Percentiles rank a stretch among this genome's conserved stretches.
Conservation (phyloP, 176 grass and related monocot genomes). For the Paspalum notatum region DNA sequence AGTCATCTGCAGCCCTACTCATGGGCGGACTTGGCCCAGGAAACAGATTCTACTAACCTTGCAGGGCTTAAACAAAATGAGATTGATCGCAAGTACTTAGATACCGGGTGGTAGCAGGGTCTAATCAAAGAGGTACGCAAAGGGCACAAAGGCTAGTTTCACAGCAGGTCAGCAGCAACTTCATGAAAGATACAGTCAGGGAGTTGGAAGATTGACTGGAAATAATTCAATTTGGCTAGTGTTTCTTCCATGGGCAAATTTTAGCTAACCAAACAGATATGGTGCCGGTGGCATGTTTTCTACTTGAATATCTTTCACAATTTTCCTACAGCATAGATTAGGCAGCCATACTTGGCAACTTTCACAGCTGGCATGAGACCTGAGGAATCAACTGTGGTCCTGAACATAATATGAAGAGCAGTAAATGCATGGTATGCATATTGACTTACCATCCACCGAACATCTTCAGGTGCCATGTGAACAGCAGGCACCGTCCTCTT, state of each 20-base stretch:
- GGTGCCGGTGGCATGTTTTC: neutral
- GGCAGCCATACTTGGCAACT: neutral
- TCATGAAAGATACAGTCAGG: neutral
- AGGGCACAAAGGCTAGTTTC: neutral
- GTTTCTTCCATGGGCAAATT: neutral
- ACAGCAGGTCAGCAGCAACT: neutral
- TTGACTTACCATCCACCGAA: constrained; percentile 89
- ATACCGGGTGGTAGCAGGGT: neutral
- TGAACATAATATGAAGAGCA: constrained; percentile 33
- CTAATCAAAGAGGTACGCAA: neutral
- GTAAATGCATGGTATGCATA: constrained; percentile 15
- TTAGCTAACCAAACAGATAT: constrained; percentile 1
- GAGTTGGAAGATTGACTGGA: neutral
- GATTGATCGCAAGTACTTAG: neutral
- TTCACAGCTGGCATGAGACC: constrained; percentile 17
- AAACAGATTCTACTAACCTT: constrained; percentile 11
- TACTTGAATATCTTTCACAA: neutral
- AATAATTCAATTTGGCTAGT: constrained; percentile 12
- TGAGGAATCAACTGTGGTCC: neutral
- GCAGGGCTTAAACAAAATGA: neutral
- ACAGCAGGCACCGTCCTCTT: constrained; percentile 85
- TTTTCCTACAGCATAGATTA: neutral
- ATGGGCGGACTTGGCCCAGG: neutral
- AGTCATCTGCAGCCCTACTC: neutral
- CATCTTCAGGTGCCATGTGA: constrained; percentile 93